A percentile compares a stretch with the other conserved stretches of the same genome.
phyloP scores from a whole-genome alignment of 2,329 filamentous ascomycete genomes.

The Davidsoniella neocaledoniae region DNA sequence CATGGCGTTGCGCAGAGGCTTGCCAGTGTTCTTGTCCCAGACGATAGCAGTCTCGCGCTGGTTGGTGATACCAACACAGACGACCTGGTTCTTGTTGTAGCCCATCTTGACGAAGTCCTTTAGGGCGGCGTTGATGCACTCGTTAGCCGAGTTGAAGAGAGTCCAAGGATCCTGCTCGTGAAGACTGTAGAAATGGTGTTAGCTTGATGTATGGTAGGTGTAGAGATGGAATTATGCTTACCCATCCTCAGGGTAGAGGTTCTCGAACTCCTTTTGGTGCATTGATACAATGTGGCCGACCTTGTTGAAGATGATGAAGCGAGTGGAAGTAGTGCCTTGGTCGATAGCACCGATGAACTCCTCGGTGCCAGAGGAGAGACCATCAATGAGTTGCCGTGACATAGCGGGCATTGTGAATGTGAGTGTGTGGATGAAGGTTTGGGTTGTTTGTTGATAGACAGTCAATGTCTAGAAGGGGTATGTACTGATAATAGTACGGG shows the following conservation, averaged over 20 bases:
- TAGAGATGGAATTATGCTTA: constrained; percentile 28
- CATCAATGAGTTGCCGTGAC: too few relatives aligned
- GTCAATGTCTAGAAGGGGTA: neutral
- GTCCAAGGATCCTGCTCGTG: constrained; percentile 76
- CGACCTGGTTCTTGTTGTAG: constrained; percentile 50
- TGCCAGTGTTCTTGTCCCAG: constrained; percentile 67
- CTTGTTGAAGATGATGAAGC: constrained; percentile 80
- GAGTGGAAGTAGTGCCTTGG: constrained; percentile 75
- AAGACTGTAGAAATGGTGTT: neutral
- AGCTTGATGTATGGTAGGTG: neutral
- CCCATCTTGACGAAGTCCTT: constrained; percentile 55
- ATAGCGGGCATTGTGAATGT: too few relatives aligned
- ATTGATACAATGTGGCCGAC: constrained; percentile 60
- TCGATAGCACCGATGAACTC: constrained; percentile 72
- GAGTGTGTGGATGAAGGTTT: neutral
- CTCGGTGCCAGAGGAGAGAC: too few relatives aligned
- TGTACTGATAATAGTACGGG: neutral
- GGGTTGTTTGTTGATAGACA: neutral
- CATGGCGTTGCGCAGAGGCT: constrained; percentile 69
- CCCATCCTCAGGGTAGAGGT: constrained; percentile 73
- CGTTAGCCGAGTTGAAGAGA: constrained; percentile 56
- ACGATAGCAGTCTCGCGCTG: constrained; percentile 78
- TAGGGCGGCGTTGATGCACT: constrained; percentile 63
- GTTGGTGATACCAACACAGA: constrained; percentile 71
- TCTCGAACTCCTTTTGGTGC: constrained; percentile 76